A percentile compares a stretch with the other conserved stretches of the same genome.
phyloP scores from a whole-genome alignment of 306 rosid species.

The Lotus japonicus region DNA sequence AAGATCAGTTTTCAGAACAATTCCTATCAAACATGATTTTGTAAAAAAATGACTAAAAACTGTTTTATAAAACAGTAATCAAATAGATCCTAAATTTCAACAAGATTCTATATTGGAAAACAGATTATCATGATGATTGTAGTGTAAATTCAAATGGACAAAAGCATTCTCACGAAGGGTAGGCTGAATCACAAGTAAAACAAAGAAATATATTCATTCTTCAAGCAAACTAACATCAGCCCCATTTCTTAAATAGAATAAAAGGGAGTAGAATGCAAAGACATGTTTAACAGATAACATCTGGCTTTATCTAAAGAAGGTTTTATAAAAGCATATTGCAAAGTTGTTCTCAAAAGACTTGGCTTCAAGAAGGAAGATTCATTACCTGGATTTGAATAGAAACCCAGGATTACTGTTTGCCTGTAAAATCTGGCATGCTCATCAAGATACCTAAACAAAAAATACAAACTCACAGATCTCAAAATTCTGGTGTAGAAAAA shows the following conservation, averaged over 20 bases:
- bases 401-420: conserved; percentile 74
- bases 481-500: background rate
- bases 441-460: conserved; percentile 62
- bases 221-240: conserved; percentile 14
- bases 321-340: background rate
- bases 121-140: conserved; percentile 4
- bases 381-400: conserved; percentile 68
- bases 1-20: too few relatives aligned
- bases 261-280: background rate
- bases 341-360: background rate
- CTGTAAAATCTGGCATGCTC: conserved; percentile 65
- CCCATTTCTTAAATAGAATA: conserved; percentile 2
- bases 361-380: background rate
- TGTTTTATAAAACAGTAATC: background rate
- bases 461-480: conserved; percentile 16
- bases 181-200: background rate
- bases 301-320: background rate
- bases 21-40: background rate
- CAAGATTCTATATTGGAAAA: background rate
- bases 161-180: conserved; percentile 5
- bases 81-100: conserved; percentile 1
- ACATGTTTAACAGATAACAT: background rate
- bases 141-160: conserved; percentile 12
- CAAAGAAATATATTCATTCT: background rate
- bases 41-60: background rate